Evolutionary conservation across 768 basidiomycete species (phyloP), one percentile per base, ranked within the genome.

Genomic region (Termitomyces bulborhizus): DNA sequence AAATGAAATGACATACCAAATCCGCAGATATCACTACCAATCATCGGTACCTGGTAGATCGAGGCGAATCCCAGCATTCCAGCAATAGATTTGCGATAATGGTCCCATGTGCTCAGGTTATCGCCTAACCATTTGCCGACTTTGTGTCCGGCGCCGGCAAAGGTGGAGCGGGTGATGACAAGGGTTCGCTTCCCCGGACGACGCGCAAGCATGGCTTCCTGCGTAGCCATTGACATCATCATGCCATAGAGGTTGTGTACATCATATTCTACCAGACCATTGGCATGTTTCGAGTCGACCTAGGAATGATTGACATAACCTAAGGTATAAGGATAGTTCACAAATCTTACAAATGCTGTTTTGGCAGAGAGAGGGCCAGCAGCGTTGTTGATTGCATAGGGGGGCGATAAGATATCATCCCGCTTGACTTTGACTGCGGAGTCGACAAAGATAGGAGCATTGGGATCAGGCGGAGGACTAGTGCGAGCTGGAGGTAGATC

Each of bases 111-210:
- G 56, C 79, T 80, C 55, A 84, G 57, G 59, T 86, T 86, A 66
- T 87, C 84, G 1, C 86, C 86, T 1, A 88, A 73, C 86, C 86
- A 88, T 66, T 88, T 88, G 13, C 85, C 84, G n/a, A 85, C 84
- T 51, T 79, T 75, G 26, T 68, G 65, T 6, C 86, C 86, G 3
- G 85, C 84, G 37, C 86, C 86, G 1, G 82, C 82, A 58, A 85
- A 88, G 2, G 86, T 88, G 9, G 85, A 87, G 21, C 86, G 84
- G 0, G 86, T 88, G 61, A 88, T 86, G 62, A 88, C 74, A 34
- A 88, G 71, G 3, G 85, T 77, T 1, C 82, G 78, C 39, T 75
- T 68, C 0, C 80, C 81, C 12, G 86, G 86, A 16, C 84, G 76
- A 37, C 85, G 81, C 1, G 77, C 71, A 36, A 84, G 73, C 78